A percentile compares a stretch with the other conserved stretches of the same genome.
Conservation (phyloP, 2,329 filamentous ascomycete species). For the Calonectria crousiana region DNA sequence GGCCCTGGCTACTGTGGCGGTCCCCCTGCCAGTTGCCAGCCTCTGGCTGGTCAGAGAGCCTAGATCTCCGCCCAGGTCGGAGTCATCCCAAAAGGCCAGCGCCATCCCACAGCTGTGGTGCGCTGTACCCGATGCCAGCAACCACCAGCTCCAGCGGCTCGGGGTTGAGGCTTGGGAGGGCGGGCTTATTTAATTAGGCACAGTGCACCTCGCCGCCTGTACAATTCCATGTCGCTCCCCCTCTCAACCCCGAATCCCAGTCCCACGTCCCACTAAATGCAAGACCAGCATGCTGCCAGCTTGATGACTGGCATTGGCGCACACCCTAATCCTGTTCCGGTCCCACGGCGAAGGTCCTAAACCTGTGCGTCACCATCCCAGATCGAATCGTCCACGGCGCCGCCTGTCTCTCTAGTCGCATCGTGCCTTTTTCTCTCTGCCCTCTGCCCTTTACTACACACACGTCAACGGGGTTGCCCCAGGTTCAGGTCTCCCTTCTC, state of each 20-base stretch:
- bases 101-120: background rate
- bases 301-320: conserved; percentile 47
- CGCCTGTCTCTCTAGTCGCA: conserved; percentile 15
- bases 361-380: conserved; percentile 46
- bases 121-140: background rate
- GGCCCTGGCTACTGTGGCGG: conserved; percentile 6
- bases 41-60: conserved; percentile 21
- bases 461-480: conserved; percentile 17
- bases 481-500: conserved; percentile 14
- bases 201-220: background rate
- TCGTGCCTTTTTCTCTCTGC: conserved; percentile 16
- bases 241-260: conserved; percentile 10
- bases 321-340: conserved; percentile 42
- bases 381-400: conserved; percentile 43
- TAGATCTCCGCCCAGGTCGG: conserved; percentile 25
- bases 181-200: conserved; percentile 5
- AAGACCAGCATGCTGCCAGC: conserved; percentile 38
- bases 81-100: conserved; percentile 8
- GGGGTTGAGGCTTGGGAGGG: background rate
- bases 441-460: conserved; percentile 11
- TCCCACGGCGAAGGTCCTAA: conserved; percentile 41
- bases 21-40: conserved; percentile 17
- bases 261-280: conserved; percentile 28
- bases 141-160: conserved; percentile 3
- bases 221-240: background rate